Evolutionary conservation across 2,329 filamentous ascomycete genomes (phyloP).

Genomic region (Penicillium sp.): DNA sequence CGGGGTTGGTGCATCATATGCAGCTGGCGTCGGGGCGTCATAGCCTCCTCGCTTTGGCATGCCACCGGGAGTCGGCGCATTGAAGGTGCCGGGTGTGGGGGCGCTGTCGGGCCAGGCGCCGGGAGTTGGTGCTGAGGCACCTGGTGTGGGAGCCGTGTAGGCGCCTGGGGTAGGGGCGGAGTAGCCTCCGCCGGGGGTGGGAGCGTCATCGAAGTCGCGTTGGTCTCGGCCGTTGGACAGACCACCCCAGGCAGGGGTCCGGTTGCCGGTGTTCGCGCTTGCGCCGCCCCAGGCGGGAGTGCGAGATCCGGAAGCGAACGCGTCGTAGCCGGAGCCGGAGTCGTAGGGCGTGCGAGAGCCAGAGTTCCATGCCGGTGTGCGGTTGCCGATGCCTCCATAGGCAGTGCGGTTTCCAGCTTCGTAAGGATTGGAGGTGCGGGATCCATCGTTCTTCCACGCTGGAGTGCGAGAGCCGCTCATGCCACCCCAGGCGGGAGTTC

Average conservation of each 20-base stretch:
- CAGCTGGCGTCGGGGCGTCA: constrained; percentile 24
- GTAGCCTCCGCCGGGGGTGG: constrained; percentile 67
- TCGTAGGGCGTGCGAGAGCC: constrained; percentile 71
- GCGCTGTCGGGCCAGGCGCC: constrained; percentile 46
- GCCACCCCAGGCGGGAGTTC: constrained; percentile 50
- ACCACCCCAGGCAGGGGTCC: constrained; percentile 46
- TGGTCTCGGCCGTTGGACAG: constrained; percentile 28
- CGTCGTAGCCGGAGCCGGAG: constrained; percentile 64
- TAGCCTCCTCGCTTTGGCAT: constrained; percentile 27
- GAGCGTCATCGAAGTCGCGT: constrained; percentile 64
- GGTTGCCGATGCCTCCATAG: constrained; percentile 64
- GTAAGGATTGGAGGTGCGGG: constrained; percentile 58
- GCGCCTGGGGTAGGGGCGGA: constrained; percentile 66
- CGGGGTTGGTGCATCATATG: constrained; percentile 51
- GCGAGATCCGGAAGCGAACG: constrained; percentile 68
- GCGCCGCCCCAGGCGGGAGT: constrained; percentile 66
- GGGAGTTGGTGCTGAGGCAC: constrained; percentile 59
- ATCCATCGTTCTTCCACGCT: constrained; percentile 58
- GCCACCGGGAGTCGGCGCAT: constrained; percentile 45
- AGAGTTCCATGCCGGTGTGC: constrained; percentile 76
- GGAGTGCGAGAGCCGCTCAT: constrained; percentile 50
- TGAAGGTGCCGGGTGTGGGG: constrained; percentile 47
- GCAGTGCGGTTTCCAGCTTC: constrained; percentile 69
- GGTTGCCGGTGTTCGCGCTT: constrained; percentile 49
- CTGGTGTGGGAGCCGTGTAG: constrained; percentile 64